These are phyloP conservation scores for Aspergillus bertholletiae DNA, from an alignment of 495 filamentous ascomycete species.

Conservation along the genomic window DNA sequence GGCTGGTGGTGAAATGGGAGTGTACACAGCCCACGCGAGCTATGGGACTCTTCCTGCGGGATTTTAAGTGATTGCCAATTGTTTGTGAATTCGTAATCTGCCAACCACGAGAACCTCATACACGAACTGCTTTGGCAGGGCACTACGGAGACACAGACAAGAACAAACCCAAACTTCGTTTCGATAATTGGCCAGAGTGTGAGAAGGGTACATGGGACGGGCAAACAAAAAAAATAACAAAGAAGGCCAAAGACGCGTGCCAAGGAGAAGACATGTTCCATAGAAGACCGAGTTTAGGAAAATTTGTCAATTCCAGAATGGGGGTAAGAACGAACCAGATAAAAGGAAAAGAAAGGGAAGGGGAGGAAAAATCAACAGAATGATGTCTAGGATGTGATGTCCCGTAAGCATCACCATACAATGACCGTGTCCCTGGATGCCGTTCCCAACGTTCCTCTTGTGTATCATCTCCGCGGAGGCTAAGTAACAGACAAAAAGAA, in stretches of 20 bases:
- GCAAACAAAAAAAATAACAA: conserved; percentile 3
- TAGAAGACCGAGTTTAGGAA: conserved; percentile 11
- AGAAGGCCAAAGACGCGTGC: background rate
- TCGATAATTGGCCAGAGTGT: background rate
- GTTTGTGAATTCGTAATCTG: background rate
- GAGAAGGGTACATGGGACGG: background rate
- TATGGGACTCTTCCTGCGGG: no score
- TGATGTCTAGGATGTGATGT: conserved; percentile 20
- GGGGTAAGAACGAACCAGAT: conserved; percentile 3
- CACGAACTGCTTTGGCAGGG: background rate
- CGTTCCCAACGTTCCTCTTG: conserved; percentile 34
- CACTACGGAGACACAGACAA: background rate
- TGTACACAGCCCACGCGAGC: no score
- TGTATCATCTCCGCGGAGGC: conserved; percentile 37
- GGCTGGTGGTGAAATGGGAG: no score
- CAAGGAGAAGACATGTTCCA: background rate
- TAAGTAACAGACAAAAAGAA: conserved; percentile 40
- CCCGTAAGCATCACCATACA: conserved; percentile 25
- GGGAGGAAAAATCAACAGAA: conserved; percentile 11
- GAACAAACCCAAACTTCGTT: conserved; percentile 6
- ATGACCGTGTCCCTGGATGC: conserved; percentile 23
- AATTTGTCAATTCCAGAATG: conserved; percentile 35
- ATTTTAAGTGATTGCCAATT: no score
- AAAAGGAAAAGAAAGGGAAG: conserved; percentile 22
- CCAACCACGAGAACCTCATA: background rate